phyloP scores from a whole-genome alignment of 768 basidiomycete species.

The Sporobolomyces pararoseus region DNA sequence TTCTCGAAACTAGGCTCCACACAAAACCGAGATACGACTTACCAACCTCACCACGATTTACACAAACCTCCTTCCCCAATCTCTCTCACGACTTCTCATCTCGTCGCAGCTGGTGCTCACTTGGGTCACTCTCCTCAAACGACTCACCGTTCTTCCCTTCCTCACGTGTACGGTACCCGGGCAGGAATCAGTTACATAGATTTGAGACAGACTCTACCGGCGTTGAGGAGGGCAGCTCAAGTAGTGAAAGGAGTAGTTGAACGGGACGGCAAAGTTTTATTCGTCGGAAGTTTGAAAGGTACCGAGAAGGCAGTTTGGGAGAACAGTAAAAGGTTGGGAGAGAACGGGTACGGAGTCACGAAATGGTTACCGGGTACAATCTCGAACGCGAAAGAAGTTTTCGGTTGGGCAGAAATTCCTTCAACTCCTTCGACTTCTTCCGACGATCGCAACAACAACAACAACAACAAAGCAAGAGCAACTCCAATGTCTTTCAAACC shows the following conservation, averaged over 20 bases:
- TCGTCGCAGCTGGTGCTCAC: constrained; percentile 88
- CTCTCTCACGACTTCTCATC: constrained; percentile 75
- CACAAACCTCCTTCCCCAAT: constrained; percentile 61
- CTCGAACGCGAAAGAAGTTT: constrained; percentile 76
- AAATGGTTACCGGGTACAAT: constrained; percentile 92
- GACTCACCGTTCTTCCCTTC: constrained; percentile 83
- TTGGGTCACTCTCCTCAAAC: constrained; percentile 76
- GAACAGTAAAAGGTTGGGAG: constrained; percentile 68
- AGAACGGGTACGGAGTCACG: constrained; percentile 76
- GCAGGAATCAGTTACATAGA: constrained; percentile 82
- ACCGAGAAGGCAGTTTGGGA: constrained; percentile 58
- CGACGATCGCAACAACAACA: background rate
- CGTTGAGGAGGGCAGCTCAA: constrained; percentile 82
- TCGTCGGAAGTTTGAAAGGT: constrained; percentile 61
- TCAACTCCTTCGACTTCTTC: background rate
- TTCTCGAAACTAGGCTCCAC: constrained; percentile 66
- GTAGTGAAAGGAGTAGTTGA: constrained; percentile 77
- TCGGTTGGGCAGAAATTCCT: constrained; percentile 53
- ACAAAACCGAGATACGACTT: constrained; percentile 63
- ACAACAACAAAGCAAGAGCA: constrained; percentile 42
- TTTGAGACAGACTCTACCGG: constrained; percentile 85
- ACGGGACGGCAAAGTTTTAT: constrained; percentile 76
- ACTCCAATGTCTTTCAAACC: constrained; percentile 62
- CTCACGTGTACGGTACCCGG: constrained; percentile 88
- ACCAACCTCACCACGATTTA: constrained; percentile 67